phyloP scores from a whole-genome alignment of 2,329 filamentous ascomycete species.

The Penicillium paneum region DNA sequence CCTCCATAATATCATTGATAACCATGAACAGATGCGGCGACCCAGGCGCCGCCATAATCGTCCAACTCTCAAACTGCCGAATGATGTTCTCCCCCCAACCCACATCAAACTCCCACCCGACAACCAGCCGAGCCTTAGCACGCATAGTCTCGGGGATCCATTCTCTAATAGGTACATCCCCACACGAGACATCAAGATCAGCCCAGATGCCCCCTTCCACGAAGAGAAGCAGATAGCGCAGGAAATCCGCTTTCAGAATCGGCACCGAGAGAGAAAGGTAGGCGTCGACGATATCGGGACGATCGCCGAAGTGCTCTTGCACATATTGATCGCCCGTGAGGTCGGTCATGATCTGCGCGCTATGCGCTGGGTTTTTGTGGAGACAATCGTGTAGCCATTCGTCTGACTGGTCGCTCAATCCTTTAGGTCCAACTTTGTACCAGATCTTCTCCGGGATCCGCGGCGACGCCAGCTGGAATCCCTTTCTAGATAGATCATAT shows the following conservation, averaged over 20 bases:
- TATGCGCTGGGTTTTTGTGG: constrained; percentile 3
- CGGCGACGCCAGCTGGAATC: neutral
- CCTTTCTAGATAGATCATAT: neutral
- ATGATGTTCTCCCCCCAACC: constrained; percentile 1
- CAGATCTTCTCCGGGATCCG: constrained; percentile 5
- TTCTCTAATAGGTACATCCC: constrained; percentile 3
- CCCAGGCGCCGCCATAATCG: constrained; percentile 3
- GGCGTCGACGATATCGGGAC: neutral
- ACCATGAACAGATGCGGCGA: constrained; percentile 6
- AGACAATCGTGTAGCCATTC: constrained; percentile 2
- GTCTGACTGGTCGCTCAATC: neutral
- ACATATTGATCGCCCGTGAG: constrained; percentile 3
- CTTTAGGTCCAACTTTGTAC: constrained; percentile 6
- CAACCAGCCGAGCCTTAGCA: constrained; percentile 1
- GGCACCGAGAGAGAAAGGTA: constrained; percentile 2
- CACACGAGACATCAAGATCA: constrained; percentile 8
- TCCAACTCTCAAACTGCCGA: constrained; percentile 10
- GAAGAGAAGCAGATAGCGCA: constrained; percentile 4
- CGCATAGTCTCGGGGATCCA: neutral
- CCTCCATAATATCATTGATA: constrained; percentile 11
- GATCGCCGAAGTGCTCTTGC: neutral
- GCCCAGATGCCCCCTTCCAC: neutral
- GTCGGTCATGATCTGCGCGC: constrained; percentile 5
- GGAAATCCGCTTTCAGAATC: constrained; percentile 6
- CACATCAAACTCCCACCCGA: constrained; percentile 8